Evolutionary conservation across 352 stramenopile genomes (phyloP).

Genomic region (Globisporangium iwayamae): DNA sequence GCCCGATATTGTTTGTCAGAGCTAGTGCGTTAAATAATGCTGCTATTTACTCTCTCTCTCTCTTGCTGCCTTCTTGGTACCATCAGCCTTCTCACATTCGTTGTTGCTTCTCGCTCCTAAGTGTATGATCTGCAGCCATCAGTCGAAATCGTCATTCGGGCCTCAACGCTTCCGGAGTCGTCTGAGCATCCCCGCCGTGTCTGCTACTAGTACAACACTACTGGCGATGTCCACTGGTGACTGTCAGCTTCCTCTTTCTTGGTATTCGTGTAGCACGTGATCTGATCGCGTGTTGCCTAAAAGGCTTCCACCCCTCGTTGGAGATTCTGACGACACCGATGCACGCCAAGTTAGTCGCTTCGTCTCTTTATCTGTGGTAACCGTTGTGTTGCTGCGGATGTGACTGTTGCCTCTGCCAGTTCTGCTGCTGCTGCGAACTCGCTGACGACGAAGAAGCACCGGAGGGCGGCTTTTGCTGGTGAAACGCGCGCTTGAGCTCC

Average conservation of each 20-base stretch:
- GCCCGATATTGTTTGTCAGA: neutral
- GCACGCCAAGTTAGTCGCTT: no score
- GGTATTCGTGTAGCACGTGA: neutral
- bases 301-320: neutral
- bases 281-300: neutral
- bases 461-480: slow-evolving; percentile 21
- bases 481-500: slow-evolving; percentile 38
- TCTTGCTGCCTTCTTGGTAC: neutral
- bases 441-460: slow-evolving; percentile 19
- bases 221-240: no score
- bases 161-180: no score
- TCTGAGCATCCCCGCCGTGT: no score
- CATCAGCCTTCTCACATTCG: neutral
- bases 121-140: neutral
- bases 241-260: neutral
- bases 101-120: neutral
- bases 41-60: slow-evolving; percentile 14
- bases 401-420: neutral
- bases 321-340: neutral
- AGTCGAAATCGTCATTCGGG: no score
- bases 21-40: slow-evolving; percentile 31
- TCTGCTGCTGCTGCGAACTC: slow-evolving; percentile 12
- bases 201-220: no score
- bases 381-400: neutral
- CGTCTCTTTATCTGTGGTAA: neutral